phyloP scores from a whole-genome alignment of 2,329 filamentous ascomycete genomes.

The Epichloe elymi region DNA sequence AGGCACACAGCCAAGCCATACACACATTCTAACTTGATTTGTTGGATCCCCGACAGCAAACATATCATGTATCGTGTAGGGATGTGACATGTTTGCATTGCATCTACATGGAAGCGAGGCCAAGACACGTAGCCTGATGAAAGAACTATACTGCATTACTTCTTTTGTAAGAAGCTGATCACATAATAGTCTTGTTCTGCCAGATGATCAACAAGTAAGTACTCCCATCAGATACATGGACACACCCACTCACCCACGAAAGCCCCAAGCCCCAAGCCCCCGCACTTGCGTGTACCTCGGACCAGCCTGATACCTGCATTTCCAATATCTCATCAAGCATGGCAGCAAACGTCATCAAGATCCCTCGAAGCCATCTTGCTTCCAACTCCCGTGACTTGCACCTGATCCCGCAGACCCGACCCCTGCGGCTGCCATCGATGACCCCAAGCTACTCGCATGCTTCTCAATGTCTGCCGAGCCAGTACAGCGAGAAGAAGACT shows the following conservation, averaged over 20 bases:
- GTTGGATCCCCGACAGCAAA: no score
- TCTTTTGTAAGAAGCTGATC: neutral
- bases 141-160: neutral
- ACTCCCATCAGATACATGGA: no score
- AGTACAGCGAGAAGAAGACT: constrained; percentile 78
- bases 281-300: neutral
- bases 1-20: no score
- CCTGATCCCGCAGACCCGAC: constrained; percentile 28
- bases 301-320: neutral
- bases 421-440: constrained; percentile 30
- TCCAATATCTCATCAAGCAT: neutral
- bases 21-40: no score
- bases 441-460: constrained; percentile 44
- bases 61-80: no score
- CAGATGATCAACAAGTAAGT: no score
- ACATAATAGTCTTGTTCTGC: neutral
- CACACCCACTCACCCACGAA: no score
- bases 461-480: constrained; percentile 58
- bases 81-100: no score
- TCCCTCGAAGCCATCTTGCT: constrained; percentile 45
- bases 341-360: constrained; percentile 12
- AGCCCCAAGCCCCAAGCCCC: neutral
- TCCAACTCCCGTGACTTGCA: constrained; percentile 42
- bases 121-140: neutral
- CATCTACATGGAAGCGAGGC: neutral